Evolutionary conservation across 768 basidiomycete species (phyloP), one percentile per base, ranked within the genome.

Genomic region (Suillus lakei): DNA sequence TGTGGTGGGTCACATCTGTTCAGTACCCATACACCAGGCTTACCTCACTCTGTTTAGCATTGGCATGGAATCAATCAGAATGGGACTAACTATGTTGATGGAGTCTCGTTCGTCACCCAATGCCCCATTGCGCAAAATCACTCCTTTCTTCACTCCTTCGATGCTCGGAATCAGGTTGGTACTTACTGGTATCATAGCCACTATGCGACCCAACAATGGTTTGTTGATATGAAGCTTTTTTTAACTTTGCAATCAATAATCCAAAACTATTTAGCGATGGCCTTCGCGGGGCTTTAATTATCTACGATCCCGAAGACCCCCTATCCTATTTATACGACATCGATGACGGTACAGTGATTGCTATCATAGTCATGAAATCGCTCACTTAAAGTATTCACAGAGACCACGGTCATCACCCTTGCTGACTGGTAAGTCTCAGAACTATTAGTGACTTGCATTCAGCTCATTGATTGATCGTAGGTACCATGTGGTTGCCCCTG

Each of bases 381-480:
- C 16, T 26, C 23, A 39, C 68, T 68, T 23, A 63, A 74, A 51
- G 28, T 50, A 46, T 61, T 21, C 6, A 51, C 61, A 78, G 81
- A 79, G 65, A 65, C 9, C 10, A 85, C 85, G 0, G 70, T 86
- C 3, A 83, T 86, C 64, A 85, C 85, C 0, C 75, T 86, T 32
- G 74, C 83, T 0, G 85, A 86, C 55, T 86, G 85, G 85, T 76
- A 60, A 34, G 39, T n/a, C 36, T 26, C 1, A 28, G 18, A 48
- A 5, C 15, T 39, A 15, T 10, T 16, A 4, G 15, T 32, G 8
- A 3, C 18, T 10, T 39, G 76, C 53, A 64, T 63, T 60, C 73
- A 64, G 56, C 5, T 10, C 13, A 16, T 36, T 39, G n/a, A 46
- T 55, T 82, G 78, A 80, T 84, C 82, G 66, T 83, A 80, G 53